phyloP scores from a whole-genome alignment of 2,329 filamentous ascomycete species.

The Ophiostoma montium region DNA sequence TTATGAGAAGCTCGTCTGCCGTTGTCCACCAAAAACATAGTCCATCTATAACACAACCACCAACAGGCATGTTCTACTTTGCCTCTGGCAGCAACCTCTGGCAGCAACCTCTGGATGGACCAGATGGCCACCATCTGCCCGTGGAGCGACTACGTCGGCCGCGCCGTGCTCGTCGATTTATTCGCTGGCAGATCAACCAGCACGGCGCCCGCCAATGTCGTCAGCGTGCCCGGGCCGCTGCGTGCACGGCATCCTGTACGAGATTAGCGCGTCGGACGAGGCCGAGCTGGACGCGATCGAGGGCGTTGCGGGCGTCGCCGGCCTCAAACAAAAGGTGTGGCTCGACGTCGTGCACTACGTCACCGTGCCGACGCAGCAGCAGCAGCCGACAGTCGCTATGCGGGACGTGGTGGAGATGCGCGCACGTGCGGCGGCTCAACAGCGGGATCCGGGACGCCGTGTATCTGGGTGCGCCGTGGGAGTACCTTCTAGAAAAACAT shows the following conservation, averaged over 20 bases:
- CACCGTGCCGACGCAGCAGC: constrained; percentile 11
- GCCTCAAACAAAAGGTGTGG: constrained; percentile 19
- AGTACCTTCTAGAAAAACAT: no score
- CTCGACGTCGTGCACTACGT: constrained; percentile 14
- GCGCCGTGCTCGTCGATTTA: constrained; percentile 24
- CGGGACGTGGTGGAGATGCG: not conserved
- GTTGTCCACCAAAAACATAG: no score
- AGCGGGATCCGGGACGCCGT: no score
- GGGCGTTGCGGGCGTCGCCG: constrained; percentile 26
- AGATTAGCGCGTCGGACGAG: constrained; percentile 24
- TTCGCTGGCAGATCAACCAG: constrained; percentile 35
- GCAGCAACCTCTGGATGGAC: constrained; percentile 29
- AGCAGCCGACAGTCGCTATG: not conserved
- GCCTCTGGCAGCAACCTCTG: constrained; percentile 33
- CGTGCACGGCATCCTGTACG: constrained; percentile 29
- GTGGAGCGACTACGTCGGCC: constrained; percentile 25
- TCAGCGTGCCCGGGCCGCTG: constrained; percentile 12
- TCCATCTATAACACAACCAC: no score
- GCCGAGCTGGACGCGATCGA: constrained; percentile 26
- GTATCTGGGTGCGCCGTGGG: no score
- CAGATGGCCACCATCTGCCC: constrained; percentile 32
- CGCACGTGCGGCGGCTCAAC: no score
- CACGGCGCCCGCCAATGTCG: constrained; percentile 31
- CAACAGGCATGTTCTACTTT: constrained; percentile 29
- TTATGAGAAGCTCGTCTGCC: no score